Percentiles rank a stretch among this genome's conserved stretches.
Evolutionary conservation across 1,284 basidiomycete species (phyloP).

Genomic region (Heterobasidion parviporum): DNA sequence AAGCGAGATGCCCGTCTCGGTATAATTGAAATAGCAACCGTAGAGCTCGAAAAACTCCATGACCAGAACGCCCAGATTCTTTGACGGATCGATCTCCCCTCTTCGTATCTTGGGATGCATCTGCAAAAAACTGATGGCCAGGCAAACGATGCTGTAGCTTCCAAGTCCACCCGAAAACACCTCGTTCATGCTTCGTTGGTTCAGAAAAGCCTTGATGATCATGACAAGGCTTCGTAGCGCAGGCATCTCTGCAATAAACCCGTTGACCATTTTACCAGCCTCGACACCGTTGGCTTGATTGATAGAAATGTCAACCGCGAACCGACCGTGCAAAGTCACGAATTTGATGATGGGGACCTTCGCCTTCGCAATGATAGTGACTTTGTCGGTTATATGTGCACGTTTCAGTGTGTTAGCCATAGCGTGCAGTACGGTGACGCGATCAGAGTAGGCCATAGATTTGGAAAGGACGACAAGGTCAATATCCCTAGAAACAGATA

Average conservation of each 20-base stretch:
- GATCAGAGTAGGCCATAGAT: constrained; percentile 56
- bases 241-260: constrained; percentile 68
- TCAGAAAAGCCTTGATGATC: constrained; percentile 86
- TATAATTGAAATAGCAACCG: constrained; percentile 87
- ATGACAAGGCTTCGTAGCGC: constrained; percentile 79
- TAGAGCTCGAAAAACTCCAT: constrained; percentile 98
- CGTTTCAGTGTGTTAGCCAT: constrained; percentile 61
- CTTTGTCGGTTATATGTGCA: constrained; percentile 53
- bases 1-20: constrained; percentile 86
- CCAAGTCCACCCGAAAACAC: constrained; percentile 94
- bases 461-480: constrained; percentile 67
- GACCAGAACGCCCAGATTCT: constrained; percentile 86
- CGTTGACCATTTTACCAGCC: constrained; percentile 77
- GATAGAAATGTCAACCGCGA: constrained; percentile 86
- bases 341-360: constrained; percentile 96
- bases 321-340: constrained; percentile 65
- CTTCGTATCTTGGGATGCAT: constrained; percentile 93
- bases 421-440: constrained; percentile 47
- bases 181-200: constrained; percentile 92
- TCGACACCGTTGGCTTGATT: constrained; percentile 84
- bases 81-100: constrained; percentile 79
- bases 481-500: constrained; percentile 46
- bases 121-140: constrained; percentile 91
- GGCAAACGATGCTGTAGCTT: constrained; percentile 89
- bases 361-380: constrained; percentile 84